Evolutionary conservation across 495 filamentous ascomycete genomes (phyloP), one percentile per base, ranked within the genome.

Genomic region (Podospora tetraspora): DNA sequence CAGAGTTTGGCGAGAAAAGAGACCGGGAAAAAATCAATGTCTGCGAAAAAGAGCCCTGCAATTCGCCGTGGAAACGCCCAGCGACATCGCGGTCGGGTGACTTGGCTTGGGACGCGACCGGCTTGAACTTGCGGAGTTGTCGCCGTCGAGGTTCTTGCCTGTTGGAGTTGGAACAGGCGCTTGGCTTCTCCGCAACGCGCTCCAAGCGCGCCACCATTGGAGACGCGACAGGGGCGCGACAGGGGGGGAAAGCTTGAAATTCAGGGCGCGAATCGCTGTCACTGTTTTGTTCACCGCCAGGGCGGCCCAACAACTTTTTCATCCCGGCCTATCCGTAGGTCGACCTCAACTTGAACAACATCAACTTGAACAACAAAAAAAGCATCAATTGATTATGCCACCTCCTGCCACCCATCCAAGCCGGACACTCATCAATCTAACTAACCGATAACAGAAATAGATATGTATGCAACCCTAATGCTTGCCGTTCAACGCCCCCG

Each of bases 401-500:
- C 43, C 43, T 52, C 43, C 43, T n/a, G 43, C 43, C 19, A 52
- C 43, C 6, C 43, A 52, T n/a, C 43, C 19, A n/a, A n/a, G 5
- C 8, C 19, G 2, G 19, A 5, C 7, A 52, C 43, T 52, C 19
- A 12, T n/a, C 43, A 52, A 8, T 52, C 43, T 52, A n/a, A 52
- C 43, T n/a, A 52, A 34, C 43, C 16, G 6, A n/a, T n/a, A 52
- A 64, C 66, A 63, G 22, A 66, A 34, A 63, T 32, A 13, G 37
- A 21, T n/a, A 59, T 19, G 32, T 37, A 29, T 25, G 59, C 57
- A 29, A 61, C 52, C 62, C 57, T 61, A 64, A n/a, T 63, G 65
- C 63, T 67, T 70, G 11, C 72, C 67, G 7, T 70, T 68, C 62
- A 69, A n/a, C 58, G 70, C 57, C 9, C 67, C 69, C 23, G 67